These are phyloP conservation scores for Colletotrichum aenigma DNA, from an alignment of 2,329 filamentous ascomycete genomes.

Conservation along the genomic window DNA sequence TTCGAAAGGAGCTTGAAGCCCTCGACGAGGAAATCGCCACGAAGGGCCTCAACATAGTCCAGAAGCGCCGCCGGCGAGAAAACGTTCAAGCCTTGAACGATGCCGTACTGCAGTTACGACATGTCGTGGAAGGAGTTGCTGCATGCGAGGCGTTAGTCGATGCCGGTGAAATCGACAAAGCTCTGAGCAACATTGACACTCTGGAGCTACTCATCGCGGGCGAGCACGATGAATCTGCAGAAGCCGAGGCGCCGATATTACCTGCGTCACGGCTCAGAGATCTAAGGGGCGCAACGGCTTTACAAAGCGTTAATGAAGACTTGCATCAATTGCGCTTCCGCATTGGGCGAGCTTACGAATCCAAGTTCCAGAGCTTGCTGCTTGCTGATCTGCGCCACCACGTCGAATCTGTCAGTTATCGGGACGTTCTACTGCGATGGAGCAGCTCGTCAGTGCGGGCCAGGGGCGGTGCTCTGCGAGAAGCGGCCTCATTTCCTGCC, in stretches of 20 bases:
- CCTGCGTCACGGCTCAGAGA: conserved; percentile 60
- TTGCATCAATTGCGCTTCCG: conserved; percentile 76
- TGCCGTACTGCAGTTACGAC: conserved; percentile 81
- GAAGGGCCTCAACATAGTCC: conserved; percentile 83
- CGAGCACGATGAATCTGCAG: conserved; percentile 50
- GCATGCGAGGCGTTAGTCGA: conserved; percentile 84
- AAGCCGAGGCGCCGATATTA: conserved; percentile 30
- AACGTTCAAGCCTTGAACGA: conserved; percentile 84
- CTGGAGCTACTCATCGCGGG: conserved; percentile 84
- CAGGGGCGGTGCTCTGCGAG: conserved; percentile 69
- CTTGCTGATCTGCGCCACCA: conserved; percentile 83
- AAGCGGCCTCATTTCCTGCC: conserved; percentile 73
- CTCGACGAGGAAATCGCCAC: conserved; percentile 88
- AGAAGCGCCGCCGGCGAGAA: conserved; percentile 79
- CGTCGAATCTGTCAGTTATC: conserved; percentile 70
- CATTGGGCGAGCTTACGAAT: conserved; percentile 87
- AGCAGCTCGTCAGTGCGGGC: conserved; percentile 75
- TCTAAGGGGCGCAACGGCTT: conserved; percentile 75
- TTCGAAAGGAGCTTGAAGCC: conserved; percentile 79
- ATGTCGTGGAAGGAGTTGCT: conserved; percentile 76
- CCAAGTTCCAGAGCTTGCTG: conserved; percentile 77
- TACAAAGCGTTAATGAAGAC: conserved; percentile 81
- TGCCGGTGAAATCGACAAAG: conserved; percentile 80
- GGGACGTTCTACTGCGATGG: conserved; percentile 85
- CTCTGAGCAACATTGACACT: conserved; percentile 76